Percentiles rank a stretch among this genome's conserved stretches.
Evolutionary conservation across 2,329 filamentous ascomycete species (phyloP).

Genomic region (Chaetomiaceae sp.): DNA sequence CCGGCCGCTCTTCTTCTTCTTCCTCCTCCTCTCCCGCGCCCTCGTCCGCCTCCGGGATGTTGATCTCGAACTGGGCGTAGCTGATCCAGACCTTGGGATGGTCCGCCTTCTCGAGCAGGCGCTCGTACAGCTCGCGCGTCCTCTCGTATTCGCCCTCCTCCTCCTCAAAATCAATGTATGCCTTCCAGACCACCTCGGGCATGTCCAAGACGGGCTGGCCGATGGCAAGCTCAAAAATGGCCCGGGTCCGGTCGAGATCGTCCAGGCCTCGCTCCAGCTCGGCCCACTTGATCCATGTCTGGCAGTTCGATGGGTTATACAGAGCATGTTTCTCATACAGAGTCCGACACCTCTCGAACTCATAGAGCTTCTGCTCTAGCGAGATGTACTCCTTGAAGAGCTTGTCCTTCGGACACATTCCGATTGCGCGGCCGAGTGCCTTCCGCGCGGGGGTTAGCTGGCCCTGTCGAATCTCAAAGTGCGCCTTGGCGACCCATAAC

Average conservation of each 20-base stretch:
- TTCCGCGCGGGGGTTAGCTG: conserved; percentile 78
- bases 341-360: conserved; percentile 85
- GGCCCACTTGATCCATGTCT: conserved; percentile 95
- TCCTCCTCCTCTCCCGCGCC: conserved; percentile 50
- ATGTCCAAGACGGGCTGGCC: conserved; percentile 82
- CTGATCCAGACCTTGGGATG: conserved; percentile 99
- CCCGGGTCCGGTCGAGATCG: conserved; percentile 79
- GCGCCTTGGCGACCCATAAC: conserved; percentile 87
- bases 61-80: conserved; percentile 97
- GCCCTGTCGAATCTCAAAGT: conserved; percentile 87
- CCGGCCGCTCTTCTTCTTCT: conserved; percentile 57
- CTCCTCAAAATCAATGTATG: conserved; percentile 98
- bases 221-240: conserved; percentile 89
- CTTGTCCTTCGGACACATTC: conserved; percentile 94
- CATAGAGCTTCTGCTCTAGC: conserved; percentile 87
- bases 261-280: conserved; percentile 89
- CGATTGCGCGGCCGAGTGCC: conserved; percentile 82
- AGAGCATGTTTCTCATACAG: conserved; percentile 92
- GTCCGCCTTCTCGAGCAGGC: conserved; percentile 88
- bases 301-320: conserved; percentile 84
- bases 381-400: conserved; percentile 92
- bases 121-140: conserved; percentile 79
- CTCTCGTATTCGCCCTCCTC: conserved; percentile 87
- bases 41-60: conserved; percentile 65
- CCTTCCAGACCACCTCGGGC: conserved; percentile 96